phyloP scores from a whole-genome alignment of 371 early-diverging fungal species.

The Mucor lusitanicus region DNA sequence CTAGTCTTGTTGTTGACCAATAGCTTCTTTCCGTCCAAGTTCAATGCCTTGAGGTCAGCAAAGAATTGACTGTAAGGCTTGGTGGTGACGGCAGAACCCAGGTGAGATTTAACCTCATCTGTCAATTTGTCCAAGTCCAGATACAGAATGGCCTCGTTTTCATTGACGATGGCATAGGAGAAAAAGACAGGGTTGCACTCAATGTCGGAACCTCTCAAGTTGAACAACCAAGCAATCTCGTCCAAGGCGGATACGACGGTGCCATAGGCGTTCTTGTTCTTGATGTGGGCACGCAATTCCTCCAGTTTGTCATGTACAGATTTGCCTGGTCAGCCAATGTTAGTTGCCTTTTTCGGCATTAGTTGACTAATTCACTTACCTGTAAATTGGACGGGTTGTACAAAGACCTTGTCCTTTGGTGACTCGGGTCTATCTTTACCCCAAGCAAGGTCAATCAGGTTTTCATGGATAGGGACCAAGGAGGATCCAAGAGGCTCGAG shows the following conservation, averaged over 20 bases:
- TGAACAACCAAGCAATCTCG: conserved; percentile 97
- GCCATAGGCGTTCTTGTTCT: conserved; percentile 69
- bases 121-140: conserved; percentile 77
- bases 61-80: conserved; percentile 80
- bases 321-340: conserved; percentile 24
- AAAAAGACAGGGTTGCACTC: conserved; percentile 99
- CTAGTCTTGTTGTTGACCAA: conserved; percentile 67
- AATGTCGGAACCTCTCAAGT: conserved; percentile 97
- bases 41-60: conserved; percentile 59
- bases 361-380: conserved; percentile 45
- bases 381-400: conserved; percentile 73
- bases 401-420: conserved; percentile 66
- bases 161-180: conserved; percentile 85
- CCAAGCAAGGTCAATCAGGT: conserved; percentile 90
- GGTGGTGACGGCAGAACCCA: conserved; percentile 48
- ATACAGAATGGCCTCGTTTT: conserved; percentile 73
- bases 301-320: conserved; percentile 61
- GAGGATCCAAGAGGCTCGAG: conserved; percentile 56
- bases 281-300: conserved; percentile 60
- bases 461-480: conserved; percentile 61
- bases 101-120: conserved; percentile 54
- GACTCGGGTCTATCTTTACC: conserved; percentile 65
- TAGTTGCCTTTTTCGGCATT: conserved; percentile 1
- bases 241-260: conserved; percentile 86
- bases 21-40: conserved; percentile 25